Conservation (phyloP, 371 early-diverging fungal species). For the Mucor mucedo region DNA sequence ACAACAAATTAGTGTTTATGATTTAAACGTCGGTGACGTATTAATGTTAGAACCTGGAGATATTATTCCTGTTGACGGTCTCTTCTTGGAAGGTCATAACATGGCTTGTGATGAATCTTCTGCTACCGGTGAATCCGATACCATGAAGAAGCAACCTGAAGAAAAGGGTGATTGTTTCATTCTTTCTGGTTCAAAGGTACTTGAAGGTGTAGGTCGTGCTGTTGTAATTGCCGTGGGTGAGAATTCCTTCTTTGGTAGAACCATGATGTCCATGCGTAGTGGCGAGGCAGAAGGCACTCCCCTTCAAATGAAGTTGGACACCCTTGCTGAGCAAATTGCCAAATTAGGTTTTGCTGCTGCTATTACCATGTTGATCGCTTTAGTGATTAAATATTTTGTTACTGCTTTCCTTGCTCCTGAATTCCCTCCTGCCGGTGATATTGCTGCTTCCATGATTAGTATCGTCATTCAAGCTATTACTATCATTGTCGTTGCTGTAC, state of each 20-base stretch:
- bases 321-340: conserved; percentile 90
- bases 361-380: conserved; percentile 75
- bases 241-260: conserved; percentile 82
- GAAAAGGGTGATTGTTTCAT: conserved; percentile 80
- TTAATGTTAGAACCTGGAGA: conserved; percentile 94
- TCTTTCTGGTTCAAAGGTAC: conserved; percentile 88
- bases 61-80: conserved; percentile 88
- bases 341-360: conserved; percentile 88
- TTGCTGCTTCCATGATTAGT: conserved; percentile 73
- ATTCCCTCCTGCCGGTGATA: conserved; percentile 60
- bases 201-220: conserved; percentile 86
- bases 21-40: conserved; percentile 89
- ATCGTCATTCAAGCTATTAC: conserved; percentile 87
- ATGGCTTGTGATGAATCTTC: conserved; percentile 90
- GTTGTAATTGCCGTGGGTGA: conserved; percentile 89
- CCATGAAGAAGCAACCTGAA: conserved; percentile 70
- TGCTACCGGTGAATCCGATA: conserved; percentile 92
- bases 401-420: conserved; percentile 61
- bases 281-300: conserved; percentile 85
- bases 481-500: conserved; percentile 95
- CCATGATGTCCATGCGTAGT: conserved; percentile 86
- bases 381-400: conserved; percentile 82
- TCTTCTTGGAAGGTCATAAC: conserved; percentile 81
- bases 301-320: conserved; percentile 86
- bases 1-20: conserved; percentile 82